phyloP scores from a whole-genome alignment of 768 basidiomycete genomes.

The Clavaria fumosa region DNA sequence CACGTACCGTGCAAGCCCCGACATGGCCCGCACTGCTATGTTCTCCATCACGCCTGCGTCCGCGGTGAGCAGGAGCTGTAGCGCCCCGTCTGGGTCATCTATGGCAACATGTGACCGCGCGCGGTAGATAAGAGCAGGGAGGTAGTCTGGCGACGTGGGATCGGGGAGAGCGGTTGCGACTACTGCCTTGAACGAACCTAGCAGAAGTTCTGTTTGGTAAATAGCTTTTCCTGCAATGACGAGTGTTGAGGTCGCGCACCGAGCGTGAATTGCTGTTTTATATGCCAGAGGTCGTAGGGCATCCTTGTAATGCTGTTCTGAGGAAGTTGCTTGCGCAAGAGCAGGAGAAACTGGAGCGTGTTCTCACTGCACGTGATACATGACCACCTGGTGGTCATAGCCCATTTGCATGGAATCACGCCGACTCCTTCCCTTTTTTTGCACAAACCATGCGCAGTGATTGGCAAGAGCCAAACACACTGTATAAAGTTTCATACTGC shows the following conservation, averaged over 20 bases:
- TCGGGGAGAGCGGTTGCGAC: slow-evolving; percentile 40
- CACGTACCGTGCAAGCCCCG: slow-evolving; percentile 63
- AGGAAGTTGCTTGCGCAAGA: neutral
- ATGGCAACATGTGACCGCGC: slow-evolving; percentile 67
- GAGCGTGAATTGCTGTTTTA: slow-evolving; percentile 65
- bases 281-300: slow-evolving; percentile 47
- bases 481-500: no score
- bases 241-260: slow-evolving; percentile 24
- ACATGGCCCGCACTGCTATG: slow-evolving; percentile 52
- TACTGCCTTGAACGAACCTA: slow-evolving; percentile 58
- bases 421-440: no score
- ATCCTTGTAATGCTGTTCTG: slow-evolving; percentile 26
- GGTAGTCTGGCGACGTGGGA: slow-evolving; percentile 45
- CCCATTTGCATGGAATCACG: no score
- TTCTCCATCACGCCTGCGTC: no score
- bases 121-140: slow-evolving; percentile 55
- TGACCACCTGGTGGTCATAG: no score
- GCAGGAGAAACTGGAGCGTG: neutral
- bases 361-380: neutral
- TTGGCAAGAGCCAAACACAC: no score
- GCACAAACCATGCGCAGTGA: no score
- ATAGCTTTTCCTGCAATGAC: no score
- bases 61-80: slow-evolving; percentile 38
- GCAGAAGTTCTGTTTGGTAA: slow-evolving; percentile 1
- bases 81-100: slow-evolving; percentile 38